Evolutionary conservation across 106 monocot species (phyloP), one percentile per base, ranked within the genome.

Genomic region (Dactylorhiza incarnata): DNA sequence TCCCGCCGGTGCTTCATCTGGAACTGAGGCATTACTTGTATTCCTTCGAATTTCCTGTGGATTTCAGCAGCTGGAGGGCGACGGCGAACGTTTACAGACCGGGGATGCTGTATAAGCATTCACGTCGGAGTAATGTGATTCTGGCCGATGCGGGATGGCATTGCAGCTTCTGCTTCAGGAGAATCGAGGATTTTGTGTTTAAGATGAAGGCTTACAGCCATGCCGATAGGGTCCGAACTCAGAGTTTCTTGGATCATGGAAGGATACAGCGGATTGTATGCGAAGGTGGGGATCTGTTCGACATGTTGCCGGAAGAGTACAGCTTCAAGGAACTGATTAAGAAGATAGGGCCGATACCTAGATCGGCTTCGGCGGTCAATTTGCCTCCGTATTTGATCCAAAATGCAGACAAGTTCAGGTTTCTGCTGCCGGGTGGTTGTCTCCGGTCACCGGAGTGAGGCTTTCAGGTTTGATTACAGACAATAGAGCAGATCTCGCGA

Each of bases 181-280:
- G 6, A 4, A 81, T 93, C 1, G 83, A 89, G 5, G 89, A 93
- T 25, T 87, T 96, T 53, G 80, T 85, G 44, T 93, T 93, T 75
- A 96, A 96, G 87, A 96, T 93, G 96, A 87, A 20, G 13, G 87
- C 96, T 3, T 96, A 96, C 53, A 96, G 93, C 73, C 96, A 96
- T 75, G 96, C 91, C 0, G 96, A 96, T 72, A 79, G 95, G 43
- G 92, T 92, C 62, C 77, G 73, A 45, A 9, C 71, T 5, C 2
- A 12, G 11, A 80, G 68, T n/a, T 88, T 79, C 63, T 52, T 95
- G 7, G 81, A 95, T 37, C 80, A 71, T 10, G n/a, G 75, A 3
- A 88, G 95, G 67, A 95, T 95, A 19, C 92, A 95, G 83, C 79
- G 53, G 79, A 86, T 92, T 51, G 90, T 95, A 22, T 95, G 95